Conservation (phyloP, 495 filamentous ascomycete species). For the Talaromyces nanjingensis region DNA sequence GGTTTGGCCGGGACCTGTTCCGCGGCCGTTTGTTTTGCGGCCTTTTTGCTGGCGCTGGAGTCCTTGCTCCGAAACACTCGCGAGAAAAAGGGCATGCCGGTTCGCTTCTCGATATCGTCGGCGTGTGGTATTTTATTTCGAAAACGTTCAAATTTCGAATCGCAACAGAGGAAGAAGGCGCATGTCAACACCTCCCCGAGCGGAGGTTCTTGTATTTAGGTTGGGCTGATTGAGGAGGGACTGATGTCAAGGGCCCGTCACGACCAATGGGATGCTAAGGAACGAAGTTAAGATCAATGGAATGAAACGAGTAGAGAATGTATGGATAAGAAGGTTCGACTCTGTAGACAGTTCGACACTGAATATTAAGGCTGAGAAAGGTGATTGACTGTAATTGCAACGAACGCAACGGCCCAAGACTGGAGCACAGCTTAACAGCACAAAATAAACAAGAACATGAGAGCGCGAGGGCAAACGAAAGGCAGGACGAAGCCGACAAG, state of each 20-base stretch:
- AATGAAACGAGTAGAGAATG: background rate
- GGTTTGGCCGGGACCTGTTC: slow-evolving; percentile 55
- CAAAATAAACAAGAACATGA: slow-evolving; percentile 1
- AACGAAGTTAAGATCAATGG: slow-evolving; percentile 5
- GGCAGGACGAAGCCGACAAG: background rate
- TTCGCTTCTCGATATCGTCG: background rate
- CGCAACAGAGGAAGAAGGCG: background rate
- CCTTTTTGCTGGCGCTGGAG: slow-evolving; percentile 51
- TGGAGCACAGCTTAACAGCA: background rate
- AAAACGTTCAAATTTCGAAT: background rate
- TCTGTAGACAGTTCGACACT: too few species aligned
- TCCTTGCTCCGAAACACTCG: slow-evolving; percentile 67
- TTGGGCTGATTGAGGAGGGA: slow-evolving; percentile 10
- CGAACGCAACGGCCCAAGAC: background rate
- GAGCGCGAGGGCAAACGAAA: background rate
- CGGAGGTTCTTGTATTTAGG: slow-evolving; percentile 2
- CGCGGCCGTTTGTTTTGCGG: slow-evolving; percentile 43
- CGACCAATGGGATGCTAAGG: slow-evolving; percentile 2
- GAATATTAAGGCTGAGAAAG: background rate
- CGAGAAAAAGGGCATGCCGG: slow-evolving; percentile 58
- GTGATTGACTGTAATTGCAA: background rate
- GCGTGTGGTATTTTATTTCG: background rate
- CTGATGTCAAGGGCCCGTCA: slow-evolving; percentile 7
- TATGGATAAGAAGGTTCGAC: background rate
- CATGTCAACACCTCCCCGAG: background rate